Conservation (phyloP, 1,139 yeast genomes). For the Kazachstania sp. region DNA sequence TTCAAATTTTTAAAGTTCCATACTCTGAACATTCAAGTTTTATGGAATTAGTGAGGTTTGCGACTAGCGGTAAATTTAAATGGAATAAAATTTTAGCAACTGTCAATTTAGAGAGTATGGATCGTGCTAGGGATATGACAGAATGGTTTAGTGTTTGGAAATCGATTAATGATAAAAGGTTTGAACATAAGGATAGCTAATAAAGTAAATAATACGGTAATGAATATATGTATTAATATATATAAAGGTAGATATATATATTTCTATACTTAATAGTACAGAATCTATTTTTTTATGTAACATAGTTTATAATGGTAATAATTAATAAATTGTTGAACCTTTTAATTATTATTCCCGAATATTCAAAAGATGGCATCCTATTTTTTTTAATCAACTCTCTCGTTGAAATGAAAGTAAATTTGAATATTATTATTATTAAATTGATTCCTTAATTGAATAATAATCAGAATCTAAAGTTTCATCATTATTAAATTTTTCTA, state of each 20-base stretch:
- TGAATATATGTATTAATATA: neutral
- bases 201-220: neutral
- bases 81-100: slow-evolving; percentile 64
- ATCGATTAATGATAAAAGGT: slow-evolving; percentile 6
- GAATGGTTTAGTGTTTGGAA: slow-evolving; percentile 45
- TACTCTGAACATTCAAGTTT: slow-evolving; percentile 93
- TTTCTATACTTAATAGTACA: too few relatives aligned
- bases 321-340: too few relatives aligned
- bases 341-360: too few relatives aligned
- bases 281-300: too few relatives aligned
- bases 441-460: slow-evolving; percentile 11
- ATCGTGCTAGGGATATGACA: slow-evolving; percentile 36
- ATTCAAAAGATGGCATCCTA: too few relatives aligned
- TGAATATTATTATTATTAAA: neutral
- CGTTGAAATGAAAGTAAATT: neutral
- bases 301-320: too few relatives aligned
- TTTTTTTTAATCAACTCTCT: too few relatives aligned
- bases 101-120: slow-evolving; percentile 47
- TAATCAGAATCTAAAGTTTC: slow-evolving; percentile 18
- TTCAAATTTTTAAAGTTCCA: slow-evolving; percentile 59
- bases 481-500: slow-evolving; percentile 18
- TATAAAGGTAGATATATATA: neutral
- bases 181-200: neutral
- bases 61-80: slow-evolving; percentile 36
- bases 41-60: slow-evolving; percentile 63